Evolutionary conservation across 2,329 filamentous ascomycete genomes (phyloP), one percentile per base, ranked within the genome.

Genomic region (Camillea tinctor): DNA sequence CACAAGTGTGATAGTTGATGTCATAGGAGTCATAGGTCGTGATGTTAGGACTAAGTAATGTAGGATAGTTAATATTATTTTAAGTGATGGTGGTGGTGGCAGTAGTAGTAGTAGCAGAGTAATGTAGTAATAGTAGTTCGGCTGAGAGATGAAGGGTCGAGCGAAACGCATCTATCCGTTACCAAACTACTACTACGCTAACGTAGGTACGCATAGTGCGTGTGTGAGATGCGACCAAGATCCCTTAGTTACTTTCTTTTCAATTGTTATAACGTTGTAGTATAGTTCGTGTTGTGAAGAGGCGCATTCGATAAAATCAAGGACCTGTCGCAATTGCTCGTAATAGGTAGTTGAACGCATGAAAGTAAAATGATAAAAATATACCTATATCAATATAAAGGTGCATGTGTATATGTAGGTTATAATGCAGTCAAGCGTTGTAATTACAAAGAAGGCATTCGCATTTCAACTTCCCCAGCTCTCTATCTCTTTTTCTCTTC

Each of bases 1-100:
- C 19, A 58, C 61, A 65, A 59, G 63, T 64, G 63, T 56, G 19
- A 21, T 55, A 58, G 26, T 57, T 59, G 58, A 62, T 60, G 63
- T 65, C 61, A 65, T 65, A 57, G 24, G 57, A 50, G 36, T 61
- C 30, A 50, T 17, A 63, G 22, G 54, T 60, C 24, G 51, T 44
- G 36, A 30, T 30, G 9, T 26, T 9, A 4, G 13, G 26, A 9
- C 7, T 11, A 30, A 30, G 26, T 30, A 30, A 30, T 3, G 26
- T 30, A 7, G 26, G 26, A 30, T 30, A 11, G 26, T 26, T 26
- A 26, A 26, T 26, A 8, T 4, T 30, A 9, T n/a, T n/a, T n/a
- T n/a, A n/a, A n/a, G n/a, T n/a, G n/a, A n/a, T n/a, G n/a, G n/a
- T n/a, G n/a, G n/a, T n/a, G n/a, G n/a, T n/a, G 26, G 26, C 26